These are phyloP conservation scores for Aureobasidium sp. DNA, from an alignment of 2,329 filamentous ascomycete species.

Conservation along the genomic window DNA sequence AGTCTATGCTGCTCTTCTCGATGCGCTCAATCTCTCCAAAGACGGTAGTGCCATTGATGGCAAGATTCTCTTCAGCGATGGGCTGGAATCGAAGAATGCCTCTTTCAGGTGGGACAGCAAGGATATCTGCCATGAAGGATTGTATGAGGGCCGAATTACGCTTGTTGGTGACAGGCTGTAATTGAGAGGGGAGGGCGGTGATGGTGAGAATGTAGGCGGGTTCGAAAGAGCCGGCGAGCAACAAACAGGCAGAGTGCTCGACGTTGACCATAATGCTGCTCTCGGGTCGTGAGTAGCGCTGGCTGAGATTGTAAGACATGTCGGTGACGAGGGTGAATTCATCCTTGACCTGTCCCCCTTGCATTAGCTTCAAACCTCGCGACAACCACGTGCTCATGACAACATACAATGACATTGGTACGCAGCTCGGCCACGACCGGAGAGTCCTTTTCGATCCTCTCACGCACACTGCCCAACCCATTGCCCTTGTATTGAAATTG, in stretches of 20 bases:
- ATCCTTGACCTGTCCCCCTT: constrained; percentile 57
- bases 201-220: constrained; percentile 74
- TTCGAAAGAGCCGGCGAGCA: constrained; percentile 68
- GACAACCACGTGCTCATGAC: neutral
- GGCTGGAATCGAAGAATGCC: constrained; percentile 68
- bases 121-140: constrained; percentile 62
- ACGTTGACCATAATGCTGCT: constrained; percentile 68
- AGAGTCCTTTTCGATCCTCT: constrained; percentile 38
- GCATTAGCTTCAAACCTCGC: constrained; percentile 7
- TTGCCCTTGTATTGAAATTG: constrained; percentile 29
- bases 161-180: constrained; percentile 70
- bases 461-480: constrained; percentile 26
- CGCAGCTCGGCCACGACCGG: constrained; percentile 43
- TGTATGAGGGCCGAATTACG: constrained; percentile 74
- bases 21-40: constrained; percentile 59
- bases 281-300: constrained; percentile 67
- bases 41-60: constrained; percentile 63
- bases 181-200: constrained; percentile 59
- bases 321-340: constrained; percentile 68
- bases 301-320: constrained; percentile 64
- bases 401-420: constrained; percentile 46
- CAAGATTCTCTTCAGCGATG: constrained; percentile 64
- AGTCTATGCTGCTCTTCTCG: constrained; percentile 39
- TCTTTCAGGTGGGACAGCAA: constrained; percentile 59
- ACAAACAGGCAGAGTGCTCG: constrained; percentile 67